A percentile compares a stretch with the other conserved stretches of the same genome.
Conservation (phyloP, 1,139 yeast species). For the Candida tropicalis region DNA sequence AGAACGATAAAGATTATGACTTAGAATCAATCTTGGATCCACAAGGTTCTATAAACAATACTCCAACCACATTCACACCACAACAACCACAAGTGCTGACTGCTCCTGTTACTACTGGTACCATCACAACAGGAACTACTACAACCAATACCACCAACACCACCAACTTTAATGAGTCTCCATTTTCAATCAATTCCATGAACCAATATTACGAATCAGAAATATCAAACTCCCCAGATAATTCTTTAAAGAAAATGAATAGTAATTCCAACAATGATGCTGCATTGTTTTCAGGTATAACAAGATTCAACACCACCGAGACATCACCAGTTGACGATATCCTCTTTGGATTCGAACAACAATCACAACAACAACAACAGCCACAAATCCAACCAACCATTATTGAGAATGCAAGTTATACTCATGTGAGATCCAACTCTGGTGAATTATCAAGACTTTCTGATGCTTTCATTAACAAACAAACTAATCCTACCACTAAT, state of each 20-base stretch:
- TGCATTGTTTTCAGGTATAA: slow-evolving; percentile 2
- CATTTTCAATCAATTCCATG: slow-evolving; percentile 13
- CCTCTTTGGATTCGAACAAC: not conserved
- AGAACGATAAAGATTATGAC: not conserved
- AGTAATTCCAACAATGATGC: slow-evolving; percentile 2
- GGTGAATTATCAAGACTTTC: not conserved
- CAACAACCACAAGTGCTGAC: slow-evolving; percentile 1
- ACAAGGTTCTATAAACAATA: not conserved
- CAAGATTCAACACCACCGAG: slow-evolving; percentile 6
- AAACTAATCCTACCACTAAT: slow-evolving; percentile 2
- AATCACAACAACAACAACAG: not conserved
- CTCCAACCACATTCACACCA: slow-evolving; percentile 6
- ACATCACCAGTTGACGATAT: slow-evolving; percentile 9
- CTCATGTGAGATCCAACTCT: slow-evolving; percentile 4
- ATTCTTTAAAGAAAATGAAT: slow-evolving; percentile 6
- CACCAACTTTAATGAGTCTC: slow-evolving; percentile 13
- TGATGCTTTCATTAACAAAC: not conserved
- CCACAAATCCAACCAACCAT: slow-evolving; percentile 1
- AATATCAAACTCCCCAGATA: slow-evolving; percentile 12
- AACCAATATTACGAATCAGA: slow-evolving; percentile 14
- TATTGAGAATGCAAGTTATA: slow-evolving; percentile 2
- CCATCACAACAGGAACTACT: slow-evolving; percentile 6
- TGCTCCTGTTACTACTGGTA: slow-evolving; percentile 1
- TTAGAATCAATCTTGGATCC: slow-evolving; percentile 3
- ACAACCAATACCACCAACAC: slow-evolving; percentile 1